Percentiles rank a stretch among this genome's conserved stretches.
These are phyloP conservation scores for Cystobasidium onofrii DNA, from an alignment of 768 basidiomycete genomes.

Conservation along the genomic window DNA sequence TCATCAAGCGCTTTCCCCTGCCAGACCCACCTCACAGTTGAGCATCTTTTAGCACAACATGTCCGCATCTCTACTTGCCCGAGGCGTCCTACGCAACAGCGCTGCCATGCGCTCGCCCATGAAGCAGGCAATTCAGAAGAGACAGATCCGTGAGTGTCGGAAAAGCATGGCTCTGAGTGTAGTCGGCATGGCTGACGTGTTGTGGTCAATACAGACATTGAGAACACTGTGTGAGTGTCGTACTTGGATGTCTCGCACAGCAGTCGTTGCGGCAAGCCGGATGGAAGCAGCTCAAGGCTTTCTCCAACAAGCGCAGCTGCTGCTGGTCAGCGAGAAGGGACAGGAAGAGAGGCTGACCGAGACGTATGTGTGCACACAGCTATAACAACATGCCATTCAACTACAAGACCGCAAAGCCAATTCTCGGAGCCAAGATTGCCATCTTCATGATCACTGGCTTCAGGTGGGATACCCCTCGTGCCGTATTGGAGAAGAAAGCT, in stretches of 20 bases:
- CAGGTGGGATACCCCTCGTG: slow-evolving; percentile 6
- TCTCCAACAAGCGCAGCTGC: neutral
- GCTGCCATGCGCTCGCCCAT: slow-evolving; percentile 7
- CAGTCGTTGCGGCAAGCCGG: neutral
- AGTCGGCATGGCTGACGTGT: neutral
- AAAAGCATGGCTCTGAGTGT: neutral
- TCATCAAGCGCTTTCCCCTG: neutral
- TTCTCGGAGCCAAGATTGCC: slow-evolving; percentile 22
- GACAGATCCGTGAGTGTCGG: slow-evolving; percentile 9
- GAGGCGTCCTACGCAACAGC: slow-evolving; percentile 1
- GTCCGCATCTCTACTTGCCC: slow-evolving; percentile 12
- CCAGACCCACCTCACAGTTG: neutral
- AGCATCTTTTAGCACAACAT: neutral
- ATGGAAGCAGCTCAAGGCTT: neutral
- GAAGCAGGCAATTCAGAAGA: slow-evolving; percentile 4
- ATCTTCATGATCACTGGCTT: slow-evolving; percentile 30
- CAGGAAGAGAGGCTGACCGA: neutral
- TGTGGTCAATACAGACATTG: neutral
- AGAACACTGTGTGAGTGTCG: slow-evolving; percentile 1
- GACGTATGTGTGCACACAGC: neutral
- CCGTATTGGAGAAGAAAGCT: neutral
- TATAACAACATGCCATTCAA: slow-evolving; percentile 31
- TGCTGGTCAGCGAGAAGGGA: neutral
- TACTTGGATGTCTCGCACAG: neutral
- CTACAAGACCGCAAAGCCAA: slow-evolving; percentile 28